These are phyloP conservation scores for Solanum aculeatissimum DNA, from an alignment of 305 asterid species.

Conservation along the genomic window DNA sequence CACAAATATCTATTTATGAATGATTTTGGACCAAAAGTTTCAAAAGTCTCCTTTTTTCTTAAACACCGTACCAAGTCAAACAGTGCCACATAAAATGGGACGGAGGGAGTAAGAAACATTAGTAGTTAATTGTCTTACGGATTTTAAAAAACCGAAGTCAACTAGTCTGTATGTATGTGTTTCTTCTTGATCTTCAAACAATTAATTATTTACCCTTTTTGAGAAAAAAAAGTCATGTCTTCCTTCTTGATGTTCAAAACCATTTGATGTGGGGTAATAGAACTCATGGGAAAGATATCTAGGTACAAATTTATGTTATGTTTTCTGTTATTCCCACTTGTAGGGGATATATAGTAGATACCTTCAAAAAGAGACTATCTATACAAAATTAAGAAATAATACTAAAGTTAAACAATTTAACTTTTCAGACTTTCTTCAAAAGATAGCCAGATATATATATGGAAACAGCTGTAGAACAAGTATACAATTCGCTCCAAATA, in stretches of 20 bases:
- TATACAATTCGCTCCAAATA: background rate
- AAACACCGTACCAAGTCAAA: too few relatives aligned
- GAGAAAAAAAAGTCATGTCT: background rate
- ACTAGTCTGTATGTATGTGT: background rate
- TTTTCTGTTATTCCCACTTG: background rate
- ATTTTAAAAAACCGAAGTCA: background rate
- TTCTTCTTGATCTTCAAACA: background rate
- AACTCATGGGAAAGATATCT: background rate
- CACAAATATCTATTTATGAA: too few relatives aligned
- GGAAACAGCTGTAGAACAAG: background rate
- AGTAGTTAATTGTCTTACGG: background rate
- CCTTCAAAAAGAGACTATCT: background rate
- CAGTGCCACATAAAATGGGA: too few relatives aligned
- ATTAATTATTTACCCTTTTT: background rate
- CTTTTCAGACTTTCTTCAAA: background rate
- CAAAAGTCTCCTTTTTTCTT: too few relatives aligned
- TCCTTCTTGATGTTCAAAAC: background rate
- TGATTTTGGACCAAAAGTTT: too few relatives aligned
- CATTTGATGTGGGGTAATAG: background rate
- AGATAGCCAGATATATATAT: background rate
- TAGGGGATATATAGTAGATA: background rate
- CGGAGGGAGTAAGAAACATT: background rate
- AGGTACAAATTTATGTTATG: background rate
- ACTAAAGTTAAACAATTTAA: background rate
- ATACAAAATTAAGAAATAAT: background rate